Conservation (phyloP, 1,139 yeast species). For the Eremothecium gossypii region DNA sequence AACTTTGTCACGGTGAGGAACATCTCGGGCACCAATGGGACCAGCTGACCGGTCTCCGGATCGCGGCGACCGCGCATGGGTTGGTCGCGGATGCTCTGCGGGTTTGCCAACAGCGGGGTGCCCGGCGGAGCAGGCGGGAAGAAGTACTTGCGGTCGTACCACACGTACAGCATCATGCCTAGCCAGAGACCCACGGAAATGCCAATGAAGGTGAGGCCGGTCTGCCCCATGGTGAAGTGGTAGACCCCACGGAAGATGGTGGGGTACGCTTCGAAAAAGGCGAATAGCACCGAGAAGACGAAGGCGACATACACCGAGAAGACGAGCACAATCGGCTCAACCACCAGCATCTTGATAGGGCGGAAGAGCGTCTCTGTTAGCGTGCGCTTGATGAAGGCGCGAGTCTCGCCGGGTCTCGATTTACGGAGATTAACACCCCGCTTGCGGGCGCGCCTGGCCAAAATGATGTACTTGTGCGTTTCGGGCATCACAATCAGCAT, state of each 20-base stretch:
- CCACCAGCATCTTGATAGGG: constrained; percentile 55
- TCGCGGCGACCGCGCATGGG: constrained; percentile 28
- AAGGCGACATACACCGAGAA: constrained; percentile 62
- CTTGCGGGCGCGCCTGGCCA: constrained; percentile 47
- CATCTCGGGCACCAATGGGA: constrained; percentile 39
- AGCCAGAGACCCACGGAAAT: constrained; percentile 55
- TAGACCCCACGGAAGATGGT: constrained; percentile 59
- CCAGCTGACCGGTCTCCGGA: constrained; percentile 42
- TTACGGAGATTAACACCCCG: constrained; percentile 44
- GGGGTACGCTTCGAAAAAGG: constrained; percentile 72
- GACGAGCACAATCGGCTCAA: constrained; percentile 62
- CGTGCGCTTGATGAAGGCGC: constrained; percentile 33
- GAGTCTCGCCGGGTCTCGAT: constrained; percentile 23
- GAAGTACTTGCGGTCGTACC: constrained; percentile 39
- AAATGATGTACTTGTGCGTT: constrained; percentile 56
- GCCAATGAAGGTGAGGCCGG: constrained; percentile 62
- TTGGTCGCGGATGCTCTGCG: constrained; percentile 15
- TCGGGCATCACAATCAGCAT: constrained; percentile 55
- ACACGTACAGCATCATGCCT: constrained; percentile 45
- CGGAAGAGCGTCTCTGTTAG: constrained; percentile 42
- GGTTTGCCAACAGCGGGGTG: constrained; percentile 30
- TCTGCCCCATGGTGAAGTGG: constrained; percentile 46
- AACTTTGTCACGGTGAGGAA: constrained; percentile 40
- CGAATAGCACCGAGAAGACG: constrained; percentile 65
- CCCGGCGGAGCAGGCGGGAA: constrained; percentile 59